phyloP scores from a whole-genome alignment of 805 yeast species.

The Spathaspora hagerdaliae region DNA sequence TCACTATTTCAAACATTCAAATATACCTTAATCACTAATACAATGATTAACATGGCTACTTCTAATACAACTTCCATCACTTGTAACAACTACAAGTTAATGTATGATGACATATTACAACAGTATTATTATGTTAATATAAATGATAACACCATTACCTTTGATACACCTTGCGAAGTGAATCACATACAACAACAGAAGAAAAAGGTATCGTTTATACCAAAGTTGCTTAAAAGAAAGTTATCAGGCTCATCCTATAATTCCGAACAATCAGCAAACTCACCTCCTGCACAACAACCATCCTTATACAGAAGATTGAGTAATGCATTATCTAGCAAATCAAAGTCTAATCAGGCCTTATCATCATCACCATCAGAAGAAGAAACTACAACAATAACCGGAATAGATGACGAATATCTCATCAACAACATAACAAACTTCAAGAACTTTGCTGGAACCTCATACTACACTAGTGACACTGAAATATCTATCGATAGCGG shows the following conservation, averaged over 20 bases:
- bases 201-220: not conserved
- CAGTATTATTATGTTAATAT: slow-evolving; percentile 40
- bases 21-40: no score
- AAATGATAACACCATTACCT: slow-evolving; percentile 29
- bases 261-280: not conserved
- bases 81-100: slow-evolving; percentile 13
- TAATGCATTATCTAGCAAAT: slow-evolving; percentile 9
- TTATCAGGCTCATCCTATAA: not conserved
- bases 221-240: not conserved
- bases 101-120: slow-evolving; percentile 31
- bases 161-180: slow-evolving; percentile 47
- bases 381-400: slow-evolving; percentile 6
- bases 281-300: not conserved
- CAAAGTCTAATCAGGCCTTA: slow-evolving; percentile 7
- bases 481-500: not conserved
- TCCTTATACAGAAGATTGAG: slow-evolving; percentile 5
- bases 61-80: not conserved
- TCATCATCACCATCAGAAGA: not conserved
- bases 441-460: slow-evolving; percentile 22
- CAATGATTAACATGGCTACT: not conserved
- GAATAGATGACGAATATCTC: slow-evolving; percentile 27
- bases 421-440: slow-evolving; percentile 16
- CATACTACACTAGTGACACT: slow-evolving; percentile 5
- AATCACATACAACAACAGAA: slow-evolving; percentile 4
- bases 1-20: no score